Evolutionary conservation across 176 grass and related monocot genomes (phyloP), one percentile per base, ranked within the genome.

Genomic region (Aegilops tauschii): DNA sequence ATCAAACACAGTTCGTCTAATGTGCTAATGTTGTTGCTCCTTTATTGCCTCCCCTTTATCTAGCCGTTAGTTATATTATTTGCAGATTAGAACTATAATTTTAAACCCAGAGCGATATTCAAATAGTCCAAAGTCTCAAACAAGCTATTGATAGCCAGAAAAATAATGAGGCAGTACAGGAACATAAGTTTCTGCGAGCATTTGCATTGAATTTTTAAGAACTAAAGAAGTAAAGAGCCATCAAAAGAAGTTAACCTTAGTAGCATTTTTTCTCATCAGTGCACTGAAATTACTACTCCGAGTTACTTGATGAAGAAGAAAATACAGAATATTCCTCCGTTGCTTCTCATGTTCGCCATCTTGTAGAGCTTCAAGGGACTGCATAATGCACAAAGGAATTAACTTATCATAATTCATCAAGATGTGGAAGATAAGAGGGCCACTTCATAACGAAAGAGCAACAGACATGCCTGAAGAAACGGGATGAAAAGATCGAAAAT

Each of bases 401-500:
- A 54, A 61, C 21, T 84, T 76, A 40, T 80, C 45, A 82, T 80
- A 68, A 36, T 88, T 77, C 50, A 89, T 68, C 44, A 81, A 85
- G 0, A 2, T 69, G 20, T 84, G 14, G 45, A 73, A 82, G 12
- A 72, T 73, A 44, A 83, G 23, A 81, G 64, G 40, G 35, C 34
- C 44, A 59, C 45, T 35, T 54, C 16, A 73, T 76, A 73, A 52
- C 74, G 79, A 90, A 86, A 29, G 21, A 87, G 37, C 65, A 65
- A 50, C 45, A 68, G 61, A 90, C 64, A 83, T 90, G 82, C 96
- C 96, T 96, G 96, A 68, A 98, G 87, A 90, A 98, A 98, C 36
- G 96, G 96, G 75, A 98, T 85, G 87, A 98, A 98, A 88, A 98
- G 96, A 90, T 98, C 96, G 10, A 98, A 98, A 73, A 96, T 91